Evolutionary conservation across 495 filamentous ascomycete species (phyloP).

Genomic region (Talaromyces stipitatus): DNA sequence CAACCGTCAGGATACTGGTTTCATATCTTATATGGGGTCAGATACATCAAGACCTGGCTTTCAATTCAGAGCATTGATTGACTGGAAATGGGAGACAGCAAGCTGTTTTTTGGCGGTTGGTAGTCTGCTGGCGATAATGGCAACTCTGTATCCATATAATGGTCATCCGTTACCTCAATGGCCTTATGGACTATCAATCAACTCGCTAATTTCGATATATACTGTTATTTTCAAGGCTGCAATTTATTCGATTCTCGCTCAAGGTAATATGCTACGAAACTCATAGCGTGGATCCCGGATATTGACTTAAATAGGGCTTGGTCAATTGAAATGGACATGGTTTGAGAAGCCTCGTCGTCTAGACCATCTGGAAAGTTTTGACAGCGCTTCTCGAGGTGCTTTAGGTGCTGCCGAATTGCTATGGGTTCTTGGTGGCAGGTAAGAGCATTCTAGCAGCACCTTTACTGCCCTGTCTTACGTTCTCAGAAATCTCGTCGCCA

Average conservation of each 20-base stretch:
- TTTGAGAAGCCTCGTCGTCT: background rate
- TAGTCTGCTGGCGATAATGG: slow-evolving; percentile 20
- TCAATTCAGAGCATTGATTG: background rate
- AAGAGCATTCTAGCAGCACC: background rate
- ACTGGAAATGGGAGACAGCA: slow-evolving; percentile 19
- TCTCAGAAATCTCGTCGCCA: background rate
- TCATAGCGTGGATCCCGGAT: background rate
- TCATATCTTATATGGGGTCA: too few species aligned
- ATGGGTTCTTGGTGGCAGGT: background rate
- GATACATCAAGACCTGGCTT: background rate
- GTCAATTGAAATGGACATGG: background rate
- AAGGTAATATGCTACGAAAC: background rate
- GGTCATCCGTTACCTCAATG: slow-evolving; percentile 29
- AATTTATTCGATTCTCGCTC: background rate
- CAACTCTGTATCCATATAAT: slow-evolving; percentile 29
- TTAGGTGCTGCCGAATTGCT: background rate
- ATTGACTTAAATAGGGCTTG: background rate
- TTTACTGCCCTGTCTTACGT: background rate
- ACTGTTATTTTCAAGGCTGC: slow-evolving; percentile 32
- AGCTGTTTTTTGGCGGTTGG: slow-evolving; percentile 14
- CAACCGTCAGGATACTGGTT: background rate
- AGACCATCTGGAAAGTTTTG: background rate
- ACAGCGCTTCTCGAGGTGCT: background rate
- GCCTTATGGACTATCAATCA: slow-evolving; percentile 40
- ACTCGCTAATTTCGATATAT: slow-evolving; percentile 39